Conservation (phyloP, 2,329 filamentous ascomycete species). For the Scedosporium minutisporum region DNA sequence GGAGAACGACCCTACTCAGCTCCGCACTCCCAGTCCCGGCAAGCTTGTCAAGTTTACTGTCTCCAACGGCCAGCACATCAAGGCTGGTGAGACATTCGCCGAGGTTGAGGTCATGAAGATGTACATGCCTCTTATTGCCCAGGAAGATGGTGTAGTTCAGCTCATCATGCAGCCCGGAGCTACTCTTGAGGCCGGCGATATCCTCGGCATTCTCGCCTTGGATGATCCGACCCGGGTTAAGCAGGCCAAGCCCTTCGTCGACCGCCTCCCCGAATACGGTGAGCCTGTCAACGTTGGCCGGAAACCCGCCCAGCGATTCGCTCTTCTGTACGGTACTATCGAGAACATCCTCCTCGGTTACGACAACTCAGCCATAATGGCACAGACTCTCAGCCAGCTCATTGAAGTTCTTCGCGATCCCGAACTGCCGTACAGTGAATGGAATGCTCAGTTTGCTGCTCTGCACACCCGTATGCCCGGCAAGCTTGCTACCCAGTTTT, state of each 20-base stretch:
- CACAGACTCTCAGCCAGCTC: conserved; percentile 71
- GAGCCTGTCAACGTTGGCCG: conserved; percentile 77
- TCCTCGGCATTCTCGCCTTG: conserved; percentile 90
- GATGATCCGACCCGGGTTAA: conserved; percentile 96
- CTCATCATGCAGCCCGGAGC: conserved; percentile 98
- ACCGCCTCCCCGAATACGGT: conserved; percentile 79
- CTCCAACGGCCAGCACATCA: conserved; percentile 88
- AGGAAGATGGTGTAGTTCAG: conserved; percentile 93
- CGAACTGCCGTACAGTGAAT: conserved; percentile 91
- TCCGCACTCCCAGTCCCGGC: conserved; percentile 86
- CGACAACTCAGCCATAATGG: conserved; percentile 97
- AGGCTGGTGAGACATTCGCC: conserved; percentile 84
- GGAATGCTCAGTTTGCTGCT: conserved; percentile 90
- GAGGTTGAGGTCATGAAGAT: conserved; percentile 99
- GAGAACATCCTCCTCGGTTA: conserved; percentile 85
- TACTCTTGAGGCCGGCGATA: conserved; percentile 95
- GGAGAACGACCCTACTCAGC: conserved; percentile 96
- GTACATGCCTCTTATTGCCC: conserved; percentile 97
- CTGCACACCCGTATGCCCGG: conserved; percentile 96
- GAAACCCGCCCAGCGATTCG: conserved; percentile 86
- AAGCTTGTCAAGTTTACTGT: conserved; percentile 98
- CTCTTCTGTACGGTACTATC: conserved; percentile 66
- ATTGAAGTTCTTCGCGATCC: conserved; percentile 83
- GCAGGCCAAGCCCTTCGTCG: conserved; percentile 88
- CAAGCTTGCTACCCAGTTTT: conserved; percentile 75